Base-by-base conservation (phyloP, 106 monocot species). In the Phalaenopsis equestris region DNA sequence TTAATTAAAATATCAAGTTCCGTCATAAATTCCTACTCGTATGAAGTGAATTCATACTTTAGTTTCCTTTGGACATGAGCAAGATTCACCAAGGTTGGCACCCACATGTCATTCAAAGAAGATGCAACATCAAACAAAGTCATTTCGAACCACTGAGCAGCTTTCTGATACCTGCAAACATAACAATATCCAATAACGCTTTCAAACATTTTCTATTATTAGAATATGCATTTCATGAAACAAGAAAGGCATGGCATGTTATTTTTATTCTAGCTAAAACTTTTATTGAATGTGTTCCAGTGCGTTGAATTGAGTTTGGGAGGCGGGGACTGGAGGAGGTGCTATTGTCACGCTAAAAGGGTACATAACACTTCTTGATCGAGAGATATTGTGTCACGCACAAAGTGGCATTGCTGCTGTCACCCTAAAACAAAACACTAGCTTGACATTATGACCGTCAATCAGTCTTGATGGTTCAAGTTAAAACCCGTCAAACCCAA, bases 81-180 rank as follows among this genome's bases (percentile, higher is more conserved):
- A 79, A 87, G 86, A 89, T 99, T 99, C 45, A 99, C 93, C 81
- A 99, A 88, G 48, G 95, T 99, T 75, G 99, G 91, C 86, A 95
- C 99, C 99, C 99, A 99, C 80, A 90, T 85, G 81, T 95, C 99
- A 81, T 78, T 93, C 18, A 88, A 84, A n/a, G 93, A 91, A 77
- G 90, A 88, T 77, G 98, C 48, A 83, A 88, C 72, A 73, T 80
- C 70, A 82, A 85, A 77, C 78, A 95, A 82, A 23, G 98, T 86
- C 83, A 82, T 90, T 80, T 95, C 98, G 90, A 99, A 92, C 89
- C 93, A 95, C 37, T 83, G 84, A 36, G 88, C 86, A 41, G 94
- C 98, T 86, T 93, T 95, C 68, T 85, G 86, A 75, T 99, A 99
- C 86, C 98, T 99, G 77, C 21, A 94, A 75, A 17, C 37, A 42